phyloP scores from a whole-genome alignment of 2,329 filamentous ascomycete genomes.

The Arthrobotrys entomopaga region DNA sequence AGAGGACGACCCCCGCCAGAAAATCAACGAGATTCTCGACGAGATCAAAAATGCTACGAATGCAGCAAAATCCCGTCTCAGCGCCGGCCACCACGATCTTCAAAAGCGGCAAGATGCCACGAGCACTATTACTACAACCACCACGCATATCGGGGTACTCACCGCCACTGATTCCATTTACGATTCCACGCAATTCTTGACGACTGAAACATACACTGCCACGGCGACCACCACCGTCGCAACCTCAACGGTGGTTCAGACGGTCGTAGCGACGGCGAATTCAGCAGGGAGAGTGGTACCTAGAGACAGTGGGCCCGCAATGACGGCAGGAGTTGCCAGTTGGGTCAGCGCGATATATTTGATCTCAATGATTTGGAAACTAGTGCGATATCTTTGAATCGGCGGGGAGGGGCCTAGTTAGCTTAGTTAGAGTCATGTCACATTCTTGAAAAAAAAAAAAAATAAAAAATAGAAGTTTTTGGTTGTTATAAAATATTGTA shows the following conservation, averaged over 20 bases:
- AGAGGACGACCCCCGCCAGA: background rate
- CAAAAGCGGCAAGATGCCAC: conserved; percentile 37
- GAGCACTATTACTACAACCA: conserved; percentile 25
- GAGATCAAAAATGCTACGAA: conserved; percentile 45
- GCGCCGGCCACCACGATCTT: conserved; percentile 9
- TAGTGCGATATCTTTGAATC: conserved; percentile 16
- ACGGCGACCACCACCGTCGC: conserved; percentile 34
- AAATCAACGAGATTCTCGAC: conserved; percentile 31
- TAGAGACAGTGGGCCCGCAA: conserved; percentile 4
- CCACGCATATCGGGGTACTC: conserved; percentile 28
- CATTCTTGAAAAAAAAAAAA: no score
- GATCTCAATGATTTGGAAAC: conserved; percentile 30
- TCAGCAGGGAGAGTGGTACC: conserved; percentile 12
- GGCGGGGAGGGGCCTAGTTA: background rate
- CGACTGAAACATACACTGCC: conserved; percentile 24
- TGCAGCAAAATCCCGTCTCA: conserved; percentile 35
- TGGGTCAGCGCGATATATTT: conserved; percentile 47
- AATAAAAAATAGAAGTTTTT: no score
- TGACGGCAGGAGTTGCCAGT: conserved; percentile 8
- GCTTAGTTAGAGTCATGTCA: background rate
- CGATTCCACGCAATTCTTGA: conserved; percentile 20
- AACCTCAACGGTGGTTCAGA: conserved; percentile 32
- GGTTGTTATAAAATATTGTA: background rate
- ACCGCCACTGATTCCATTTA: conserved; percentile 14
- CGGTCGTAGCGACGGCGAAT: conserved; percentile 32